Evolutionary conservation across 192 early-diverging fungal species (phyloP), one percentile per base, ranked within the genome.

Genomic region (Coemansia sp.): DNA sequence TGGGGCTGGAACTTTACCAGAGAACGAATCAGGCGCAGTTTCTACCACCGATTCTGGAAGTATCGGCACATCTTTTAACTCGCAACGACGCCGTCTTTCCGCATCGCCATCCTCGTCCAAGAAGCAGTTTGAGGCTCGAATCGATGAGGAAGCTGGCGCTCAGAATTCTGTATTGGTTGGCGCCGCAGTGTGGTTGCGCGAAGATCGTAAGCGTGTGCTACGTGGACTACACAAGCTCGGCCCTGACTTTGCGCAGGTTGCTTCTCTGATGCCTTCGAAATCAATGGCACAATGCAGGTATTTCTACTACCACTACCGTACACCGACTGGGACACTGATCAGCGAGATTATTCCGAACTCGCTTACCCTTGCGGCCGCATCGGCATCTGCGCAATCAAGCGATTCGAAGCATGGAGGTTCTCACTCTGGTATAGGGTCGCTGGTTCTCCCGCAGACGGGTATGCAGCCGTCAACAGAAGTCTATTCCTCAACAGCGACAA

Each of bases 211-310:
- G 11, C 68, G 77, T 8, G 91, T 89, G 1, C 57, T 89, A 13
- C 81, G 87, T 40, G 92, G 83, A 3, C 87, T 93, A 63, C 87
- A 87, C 64, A 78, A 83, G 16, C 81, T 84, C 40, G 91, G 90
- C 10, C 77, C 87, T 5, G 89, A 93, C 57, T 95, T 93, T 81
- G 85, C 83, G 26, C 83, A 81, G 12, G 90, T 94, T 0, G 85
- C 94, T 3, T 78, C 72, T 16, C 70, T 87, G 58, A 89, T 94
- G 59, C 88, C 89, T 5, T 89, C 90, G 4, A 94, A 94, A 72
- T 91, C 91, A 3, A 88, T 84, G 58, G 87, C 87, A 37, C 90
- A 94, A 69, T 94, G 92, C 63, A 84, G 87, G 43, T 91, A 92
- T 54, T 92, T 91, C 68, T 93, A 89, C 67, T 85, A 89, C 71